Conservation (phyloP, 2,329 filamentous ascomycete genomes). For the Cladophialophora bantiana region DNA sequence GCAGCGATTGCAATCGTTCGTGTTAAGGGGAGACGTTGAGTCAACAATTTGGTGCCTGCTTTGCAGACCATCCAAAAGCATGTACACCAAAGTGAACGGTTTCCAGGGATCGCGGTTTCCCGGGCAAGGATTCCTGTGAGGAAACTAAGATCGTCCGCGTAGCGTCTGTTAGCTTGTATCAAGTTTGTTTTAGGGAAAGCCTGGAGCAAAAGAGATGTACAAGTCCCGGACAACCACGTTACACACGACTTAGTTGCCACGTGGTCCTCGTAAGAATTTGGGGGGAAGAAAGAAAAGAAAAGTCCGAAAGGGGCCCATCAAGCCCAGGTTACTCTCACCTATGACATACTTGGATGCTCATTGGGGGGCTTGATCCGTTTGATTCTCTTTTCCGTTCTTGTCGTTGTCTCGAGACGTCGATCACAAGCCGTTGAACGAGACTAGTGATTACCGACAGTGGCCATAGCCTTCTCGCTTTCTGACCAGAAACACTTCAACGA, state of each 20-base stretch:
- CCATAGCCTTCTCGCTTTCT: background rate
- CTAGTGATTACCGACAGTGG: background rate
- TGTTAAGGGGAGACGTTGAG: background rate
- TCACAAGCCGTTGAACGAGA: background rate
- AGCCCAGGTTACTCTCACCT: background rate
- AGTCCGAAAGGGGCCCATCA: background rate
- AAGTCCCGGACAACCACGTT: conserved; percentile 2
- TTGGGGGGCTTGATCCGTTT: background rate
- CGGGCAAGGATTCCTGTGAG: background rate
- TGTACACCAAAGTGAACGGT: background rate
- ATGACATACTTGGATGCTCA: background rate
- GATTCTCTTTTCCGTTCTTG: background rate
- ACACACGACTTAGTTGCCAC: conserved; percentile 18
- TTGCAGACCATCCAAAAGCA: background rate
- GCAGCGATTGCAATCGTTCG: background rate
- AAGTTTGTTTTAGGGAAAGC: background rate
- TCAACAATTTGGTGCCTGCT: background rate
- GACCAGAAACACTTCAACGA: background rate
- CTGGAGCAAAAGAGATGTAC: conserved; percentile 1
- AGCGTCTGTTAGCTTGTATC: conserved; percentile 13
- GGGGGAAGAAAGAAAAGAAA: conserved; percentile 2
- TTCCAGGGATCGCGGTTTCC: background rate
- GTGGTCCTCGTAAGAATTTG: conserved; percentile 11
- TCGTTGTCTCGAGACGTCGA: background rate
- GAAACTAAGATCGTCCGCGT: conserved; percentile 12